Evolutionary conservation across 345 rosid genomes (phyloP).

Genomic region (Reutealis trisperma): DNA sequence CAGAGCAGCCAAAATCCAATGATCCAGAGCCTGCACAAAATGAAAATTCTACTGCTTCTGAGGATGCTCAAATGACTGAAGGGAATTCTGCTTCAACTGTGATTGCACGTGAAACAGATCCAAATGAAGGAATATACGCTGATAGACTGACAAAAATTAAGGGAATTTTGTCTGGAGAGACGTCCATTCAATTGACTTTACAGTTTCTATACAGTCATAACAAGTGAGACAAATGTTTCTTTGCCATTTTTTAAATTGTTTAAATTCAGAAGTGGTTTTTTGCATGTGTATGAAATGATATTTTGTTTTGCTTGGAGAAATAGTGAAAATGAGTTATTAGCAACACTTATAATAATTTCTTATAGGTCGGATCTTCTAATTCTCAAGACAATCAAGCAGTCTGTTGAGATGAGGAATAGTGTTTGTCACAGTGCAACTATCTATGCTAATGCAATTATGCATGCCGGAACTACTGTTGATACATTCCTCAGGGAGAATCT

Average conservation of each 20-base stretch:
- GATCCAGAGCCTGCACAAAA: slow-evolving; percentile 49
- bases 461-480: slow-evolving; percentile 99
- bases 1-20: slow-evolving; percentile 48
- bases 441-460: slow-evolving; percentile 98
- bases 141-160: slow-evolving; percentile 81
- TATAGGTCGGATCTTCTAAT: slow-evolving; percentile 93
- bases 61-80: slow-evolving; percentile 85
- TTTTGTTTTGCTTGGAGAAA: neutral
- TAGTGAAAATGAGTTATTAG: neutral
- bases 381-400: slow-evolving; percentile 93
- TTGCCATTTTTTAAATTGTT: neutral
- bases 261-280: neutral
- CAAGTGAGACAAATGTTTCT: slow-evolving; percentile 52
- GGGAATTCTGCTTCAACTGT: slow-evolving; percentile 52
- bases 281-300: neutral
- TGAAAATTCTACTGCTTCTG: slow-evolving; percentile 53
- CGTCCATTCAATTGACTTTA: slow-evolving; percentile 88
- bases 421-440: slow-evolving; percentile 99
- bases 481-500: slow-evolving; percentile 96
- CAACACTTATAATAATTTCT: slow-evolving; percentile 18
- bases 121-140: slow-evolving; percentile 61
- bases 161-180: slow-evolving; percentile 96
- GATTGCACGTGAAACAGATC: slow-evolving; percentile 53
- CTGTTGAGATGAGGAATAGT: slow-evolving; percentile 97
- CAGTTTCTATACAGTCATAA: slow-evolving; percentile 93